These are phyloP conservation scores for Irpex sp. DNA, from an alignment of 1,284 basidiomycete species.

Conservation along the genomic window DNA sequence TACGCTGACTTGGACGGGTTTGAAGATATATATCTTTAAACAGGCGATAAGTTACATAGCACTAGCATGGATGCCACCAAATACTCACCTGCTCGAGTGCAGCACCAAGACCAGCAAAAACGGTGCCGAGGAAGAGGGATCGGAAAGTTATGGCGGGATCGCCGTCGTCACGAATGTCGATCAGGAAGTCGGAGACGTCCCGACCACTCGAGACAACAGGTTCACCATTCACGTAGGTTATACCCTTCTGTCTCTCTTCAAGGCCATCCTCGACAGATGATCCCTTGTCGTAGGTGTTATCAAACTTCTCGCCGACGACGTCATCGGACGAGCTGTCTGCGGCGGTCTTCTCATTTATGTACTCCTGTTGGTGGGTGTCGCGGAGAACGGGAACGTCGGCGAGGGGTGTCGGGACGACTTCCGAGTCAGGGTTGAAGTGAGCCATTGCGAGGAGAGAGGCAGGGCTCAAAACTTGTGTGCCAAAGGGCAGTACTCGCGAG, in stretches of 20 bases:
- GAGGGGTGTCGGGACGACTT: constrained; percentile 5
- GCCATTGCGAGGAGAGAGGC: constrained; percentile 5
- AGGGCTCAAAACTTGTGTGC: constrained; percentile 1
- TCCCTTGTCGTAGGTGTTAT: constrained; percentile 13
- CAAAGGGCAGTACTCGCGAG: not conserved
- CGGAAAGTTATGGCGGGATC: constrained; percentile 58
- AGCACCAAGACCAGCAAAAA: constrained; percentile 53
- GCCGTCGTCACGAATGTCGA: constrained; percentile 60
- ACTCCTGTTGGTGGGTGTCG: not conserved
- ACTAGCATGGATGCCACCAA: not conserved
- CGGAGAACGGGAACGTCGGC: constrained; percentile 9
- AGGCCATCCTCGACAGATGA: constrained; percentile 17
- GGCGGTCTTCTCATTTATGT: constrained; percentile 6
- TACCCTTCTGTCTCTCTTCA: constrained; percentile 30
- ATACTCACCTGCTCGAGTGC: constrained; percentile 40
- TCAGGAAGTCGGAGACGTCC: constrained; percentile 58
- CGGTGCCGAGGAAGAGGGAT: constrained; percentile 51
- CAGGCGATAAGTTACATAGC: not conserved
- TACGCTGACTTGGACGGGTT: constrained; percentile 50
- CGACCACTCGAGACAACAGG: constrained; percentile 48
- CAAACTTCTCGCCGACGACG: constrained; percentile 30
- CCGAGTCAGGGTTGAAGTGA: not conserved
- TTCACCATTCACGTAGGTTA: constrained; percentile 42
- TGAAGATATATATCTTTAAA: constrained; percentile 55
- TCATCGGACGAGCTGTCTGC: constrained; percentile 13